Evolutionary conservation across 2,329 filamentous ascomycete species (phyloP).

Genomic region (Fusarium mundagurra): DNA sequence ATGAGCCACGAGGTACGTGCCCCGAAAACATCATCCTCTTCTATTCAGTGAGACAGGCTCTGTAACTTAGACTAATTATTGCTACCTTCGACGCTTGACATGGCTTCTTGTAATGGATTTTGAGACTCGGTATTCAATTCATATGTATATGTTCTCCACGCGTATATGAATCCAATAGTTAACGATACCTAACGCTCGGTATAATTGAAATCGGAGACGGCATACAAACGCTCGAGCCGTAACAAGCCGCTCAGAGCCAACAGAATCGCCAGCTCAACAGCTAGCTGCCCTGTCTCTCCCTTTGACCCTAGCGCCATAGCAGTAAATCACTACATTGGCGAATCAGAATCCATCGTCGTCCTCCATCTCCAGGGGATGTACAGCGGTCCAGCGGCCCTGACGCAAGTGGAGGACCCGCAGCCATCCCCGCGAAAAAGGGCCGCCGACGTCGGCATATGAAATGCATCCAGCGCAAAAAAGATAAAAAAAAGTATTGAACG

Average conservation of each 20-base stretch:
- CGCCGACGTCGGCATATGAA: conserved; percentile 41
- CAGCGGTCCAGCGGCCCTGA: conserved; percentile 25
- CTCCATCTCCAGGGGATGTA: background rate
- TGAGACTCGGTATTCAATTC: background rate
- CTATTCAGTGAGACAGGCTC: background rate
- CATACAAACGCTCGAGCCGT: conserved; percentile 15
- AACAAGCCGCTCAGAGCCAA: conserved; percentile 18
- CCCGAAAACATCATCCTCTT: background rate
- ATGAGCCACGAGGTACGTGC: conserved; percentile 8
- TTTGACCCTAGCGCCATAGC: conserved; percentile 30
- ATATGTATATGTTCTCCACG: background rate
- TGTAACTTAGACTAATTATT: background rate
- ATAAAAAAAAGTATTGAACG: conserved; percentile 9
- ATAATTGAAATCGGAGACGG: background rate
- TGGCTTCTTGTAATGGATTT: background rate
- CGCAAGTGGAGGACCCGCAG: conserved; percentile 24
- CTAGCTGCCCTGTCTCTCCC: conserved; percentile 14
- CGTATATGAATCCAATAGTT: background rate
- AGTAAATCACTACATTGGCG: background rate
- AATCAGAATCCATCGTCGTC: conserved; percentile 17
- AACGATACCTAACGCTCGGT: background rate
- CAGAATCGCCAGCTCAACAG: conserved; percentile 15
- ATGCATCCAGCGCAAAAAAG: conserved; percentile 22
- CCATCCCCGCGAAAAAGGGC: conserved; percentile 30
- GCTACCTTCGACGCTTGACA: background rate